Evolutionary conservation across 2,329 filamentous ascomycete genomes (phyloP).

Genomic region (Apiospora kogelbergensis): DNA sequence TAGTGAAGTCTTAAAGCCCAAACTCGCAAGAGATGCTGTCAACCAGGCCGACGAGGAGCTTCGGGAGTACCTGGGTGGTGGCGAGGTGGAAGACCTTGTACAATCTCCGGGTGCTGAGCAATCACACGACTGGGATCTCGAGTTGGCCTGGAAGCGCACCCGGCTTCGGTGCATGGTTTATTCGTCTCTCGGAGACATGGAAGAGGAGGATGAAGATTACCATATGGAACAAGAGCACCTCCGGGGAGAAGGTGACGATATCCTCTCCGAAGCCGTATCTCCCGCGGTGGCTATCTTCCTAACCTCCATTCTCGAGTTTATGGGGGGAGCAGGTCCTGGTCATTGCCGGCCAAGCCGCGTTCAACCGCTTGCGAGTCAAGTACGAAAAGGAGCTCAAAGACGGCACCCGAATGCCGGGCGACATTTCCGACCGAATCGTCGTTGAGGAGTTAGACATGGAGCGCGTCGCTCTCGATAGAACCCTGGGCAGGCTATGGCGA

Average conservation of each 20-base stretch:
- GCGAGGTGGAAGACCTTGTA: conserved; percentile 70
- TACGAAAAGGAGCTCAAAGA: conserved; percentile 60
- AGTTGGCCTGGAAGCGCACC: conserved; percentile 91
- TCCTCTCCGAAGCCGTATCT: conserved; percentile 70
- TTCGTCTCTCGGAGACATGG: conserved; percentile 91
- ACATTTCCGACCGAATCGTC: conserved; percentile 66
- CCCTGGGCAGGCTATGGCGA: conserved; percentile 86
- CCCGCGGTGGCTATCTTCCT: conserved; percentile 94
- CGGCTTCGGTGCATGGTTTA: conserved; percentile 97
- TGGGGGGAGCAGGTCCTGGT: conserved; percentile 89
- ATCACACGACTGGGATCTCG: conserved; percentile 76
- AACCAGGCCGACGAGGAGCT: conserved; percentile 83
- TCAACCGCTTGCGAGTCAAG: conserved; percentile 61
- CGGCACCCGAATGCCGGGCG: conserved; percentile 43
- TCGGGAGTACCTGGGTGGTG: conserved; percentile 79
- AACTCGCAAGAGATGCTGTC: conserved; percentile 82
- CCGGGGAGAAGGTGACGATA: conserved; percentile 55
- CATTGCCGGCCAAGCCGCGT: conserved; percentile 84
- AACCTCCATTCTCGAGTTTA: conserved; percentile 89
- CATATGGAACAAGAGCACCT: conserved; percentile 81
- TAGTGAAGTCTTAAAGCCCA: conserved; percentile 82
- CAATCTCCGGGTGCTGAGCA: conserved; percentile 52
- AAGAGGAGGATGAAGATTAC: conserved; percentile 94
- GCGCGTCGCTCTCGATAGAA: conserved; percentile 84
- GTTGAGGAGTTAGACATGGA: conserved; percentile 93